These are phyloP conservation scores for Cytospora leucostoma DNA, from an alignment of 2,329 filamentous ascomycete species.

Conservation along the genomic window DNA sequence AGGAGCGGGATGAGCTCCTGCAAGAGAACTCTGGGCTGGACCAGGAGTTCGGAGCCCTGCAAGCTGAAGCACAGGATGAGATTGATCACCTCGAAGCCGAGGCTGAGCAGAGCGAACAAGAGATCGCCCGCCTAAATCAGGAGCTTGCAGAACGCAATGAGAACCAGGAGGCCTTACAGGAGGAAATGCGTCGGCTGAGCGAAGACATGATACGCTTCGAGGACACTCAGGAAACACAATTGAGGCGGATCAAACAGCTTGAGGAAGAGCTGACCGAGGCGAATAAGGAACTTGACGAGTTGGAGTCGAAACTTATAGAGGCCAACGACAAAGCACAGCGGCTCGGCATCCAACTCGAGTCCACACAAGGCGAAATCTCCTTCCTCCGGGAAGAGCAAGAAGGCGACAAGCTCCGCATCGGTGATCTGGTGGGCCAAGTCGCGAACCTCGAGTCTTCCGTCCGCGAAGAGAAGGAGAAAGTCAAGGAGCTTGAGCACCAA, in stretches of 20 bases:
- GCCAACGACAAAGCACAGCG: slow-evolving; percentile 85
- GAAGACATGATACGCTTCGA: slow-evolving; percentile 85
- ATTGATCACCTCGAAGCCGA: slow-evolving; percentile 70
- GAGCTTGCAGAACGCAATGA: slow-evolving; percentile 78
- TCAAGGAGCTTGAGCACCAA: slow-evolving; percentile 71
- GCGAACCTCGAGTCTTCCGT: slow-evolving; percentile 76
- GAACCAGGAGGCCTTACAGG: slow-evolving; percentile 87
- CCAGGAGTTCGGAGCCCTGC: slow-evolving; percentile 60
- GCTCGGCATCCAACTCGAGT: slow-evolving; percentile 88
- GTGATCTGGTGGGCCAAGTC: slow-evolving; percentile 82
- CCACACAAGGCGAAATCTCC: slow-evolving; percentile 86
- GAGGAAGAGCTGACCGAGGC: slow-evolving; percentile 81
- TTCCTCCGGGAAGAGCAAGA: slow-evolving; percentile 98
- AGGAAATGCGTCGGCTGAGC: slow-evolving; percentile 90
- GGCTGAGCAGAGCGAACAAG: slow-evolving; percentile 69
- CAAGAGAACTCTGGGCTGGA: slow-evolving; percentile 61
- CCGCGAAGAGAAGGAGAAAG: slow-evolving; percentile 81
- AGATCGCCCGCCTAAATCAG: slow-evolving; percentile 68
- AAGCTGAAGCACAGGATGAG: slow-evolving; percentile 65
- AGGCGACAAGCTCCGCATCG: slow-evolving; percentile 95
- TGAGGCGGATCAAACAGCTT: slow-evolving; percentile 76
- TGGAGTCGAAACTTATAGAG: slow-evolving; percentile 83
- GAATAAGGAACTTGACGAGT: slow-evolving; percentile 81
- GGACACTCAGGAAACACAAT: slow-evolving; percentile 81
- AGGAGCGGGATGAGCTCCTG: slow-evolving; percentile 83